Conservation (phyloP, 371 early-diverging fungal species). For the Chytridium lagenaria region DNA sequence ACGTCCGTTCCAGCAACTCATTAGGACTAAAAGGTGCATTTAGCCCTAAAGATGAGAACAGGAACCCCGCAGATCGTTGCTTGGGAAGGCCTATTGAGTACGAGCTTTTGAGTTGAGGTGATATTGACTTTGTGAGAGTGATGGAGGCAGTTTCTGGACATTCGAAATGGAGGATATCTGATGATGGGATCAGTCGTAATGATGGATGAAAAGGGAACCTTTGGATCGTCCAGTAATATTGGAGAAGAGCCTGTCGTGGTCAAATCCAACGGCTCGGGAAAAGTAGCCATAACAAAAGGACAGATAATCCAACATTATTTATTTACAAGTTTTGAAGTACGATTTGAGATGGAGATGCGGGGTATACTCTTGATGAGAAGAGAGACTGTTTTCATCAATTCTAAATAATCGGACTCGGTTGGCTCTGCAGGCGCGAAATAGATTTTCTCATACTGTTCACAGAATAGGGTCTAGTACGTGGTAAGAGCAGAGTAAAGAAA, state of each 20-base stretch:
- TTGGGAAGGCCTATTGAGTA: constrained; percentile 73
- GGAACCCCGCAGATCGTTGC: constrained; percentile 79
- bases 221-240: not conserved
- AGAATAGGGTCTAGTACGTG: constrained; percentile 24
- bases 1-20: too few relatives aligned
- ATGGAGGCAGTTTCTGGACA: constrained; percentile 76
- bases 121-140: constrained; percentile 73
- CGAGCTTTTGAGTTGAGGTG: constrained; percentile 75
- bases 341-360: too few relatives aligned
- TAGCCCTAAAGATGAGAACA: constrained; percentile 77
- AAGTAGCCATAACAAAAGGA: too few relatives aligned
- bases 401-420: constrained; percentile 37
- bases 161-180: constrained; percentile 61
- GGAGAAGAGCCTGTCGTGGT: not conserved
- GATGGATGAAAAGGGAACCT: not conserved
- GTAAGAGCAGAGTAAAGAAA: too few relatives aligned
- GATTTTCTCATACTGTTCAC: constrained; percentile 33
- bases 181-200: not conserved
- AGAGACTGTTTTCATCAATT: constrained; percentile 48
- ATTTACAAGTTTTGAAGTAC: not conserved
- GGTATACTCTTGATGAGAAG: constrained; percentile 11
- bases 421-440: constrained; percentile 30
- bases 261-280: too few relatives aligned
- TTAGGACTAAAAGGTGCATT: constrained; percentile 41
- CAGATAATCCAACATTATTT: too few relatives aligned